phyloP scores from a whole-genome alignment of 139 green algal genomes.

The Pleodorina starrii region DNA sequence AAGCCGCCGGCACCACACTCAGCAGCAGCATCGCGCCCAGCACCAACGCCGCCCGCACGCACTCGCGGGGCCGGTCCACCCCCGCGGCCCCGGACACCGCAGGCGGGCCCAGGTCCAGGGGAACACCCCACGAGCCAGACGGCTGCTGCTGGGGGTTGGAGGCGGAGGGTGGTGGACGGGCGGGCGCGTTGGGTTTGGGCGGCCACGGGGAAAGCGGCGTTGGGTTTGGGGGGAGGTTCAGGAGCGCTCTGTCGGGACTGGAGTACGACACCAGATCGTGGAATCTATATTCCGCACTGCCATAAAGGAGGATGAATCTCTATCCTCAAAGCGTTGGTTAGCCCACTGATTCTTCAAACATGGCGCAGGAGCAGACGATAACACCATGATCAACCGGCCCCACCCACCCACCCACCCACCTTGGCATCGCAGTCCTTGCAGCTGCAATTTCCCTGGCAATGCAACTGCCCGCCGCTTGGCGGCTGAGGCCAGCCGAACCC shows the following conservation, averaged over 20 bases:
- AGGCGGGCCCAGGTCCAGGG: constrained; percentile 11
- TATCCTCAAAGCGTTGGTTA: no score
- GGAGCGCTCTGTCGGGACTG: no score
- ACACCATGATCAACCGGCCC: background rate
- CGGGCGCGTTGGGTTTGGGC: no score
- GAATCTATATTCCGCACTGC: no score
- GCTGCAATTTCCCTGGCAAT: constrained; percentile 34
- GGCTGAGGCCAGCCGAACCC: background rate
- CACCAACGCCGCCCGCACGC: constrained; percentile 28
- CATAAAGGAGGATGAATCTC: no score
- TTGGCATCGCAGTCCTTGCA: constrained; percentile 43
- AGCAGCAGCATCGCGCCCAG: constrained; percentile 25
- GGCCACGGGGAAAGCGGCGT: no score
- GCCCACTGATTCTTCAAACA: no score
- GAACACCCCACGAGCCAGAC: background rate
- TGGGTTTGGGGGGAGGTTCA: no score
- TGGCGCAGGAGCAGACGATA: no score
- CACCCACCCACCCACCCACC: background rate
- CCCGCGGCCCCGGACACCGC: no score
- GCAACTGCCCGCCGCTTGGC: background rate
- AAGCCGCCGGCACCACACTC: constrained; percentile 5
- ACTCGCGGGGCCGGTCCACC: constrained; percentile 22
- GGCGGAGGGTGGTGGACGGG: no score
- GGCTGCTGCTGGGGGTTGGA: background rate
- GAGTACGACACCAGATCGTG: no score